Evolutionary conservation across 192 early-diverging fungal genomes (phyloP), one percentile per base, ranked within the genome.

Genomic region (Martensiomyces pterosporus): DNA sequence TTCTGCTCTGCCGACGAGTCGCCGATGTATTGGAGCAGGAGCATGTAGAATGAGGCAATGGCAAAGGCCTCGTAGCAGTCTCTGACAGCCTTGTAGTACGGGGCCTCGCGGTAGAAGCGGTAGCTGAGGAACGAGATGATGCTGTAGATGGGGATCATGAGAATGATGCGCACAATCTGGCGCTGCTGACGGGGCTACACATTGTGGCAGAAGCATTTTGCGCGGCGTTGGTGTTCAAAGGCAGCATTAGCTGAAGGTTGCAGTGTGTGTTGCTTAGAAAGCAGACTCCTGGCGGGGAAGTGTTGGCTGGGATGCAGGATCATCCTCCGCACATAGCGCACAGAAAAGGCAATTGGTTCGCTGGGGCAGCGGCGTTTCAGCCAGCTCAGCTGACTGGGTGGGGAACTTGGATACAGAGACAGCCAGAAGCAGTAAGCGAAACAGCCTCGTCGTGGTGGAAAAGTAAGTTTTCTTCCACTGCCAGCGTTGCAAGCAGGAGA

Each of bases 41-140:
- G 72, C 41, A 82, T 67, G 62, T 84, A 86, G 77, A 90, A 90
- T 8, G 79, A 78, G 29, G 79, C 70, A 57, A 90, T 84, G 16
- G 77, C 81, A 72, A 86, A 81, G 9, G 83, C 79, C 60, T 90
- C 85, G 56, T 90, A 90, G 49, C 75, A 84, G 57, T 86, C 82
- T 32, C 88, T 82, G 25, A 86, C 56, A 0, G 80, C 81, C 47
- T 75, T 76, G 46, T 79, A 82, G 75, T 86, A 90, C 23, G 80
- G 80, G 13, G 81, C 69, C 46, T 81, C 65, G 42, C 76, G 67
- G 48, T 85, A 85, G 57, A 78, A 90, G 24, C 83, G 76, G 67
- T 86, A 90, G 47, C 77, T 74, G 45, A 84, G 66, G 39, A 70
- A 84, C 9, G 81, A 81, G 27, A 88, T 78, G 25, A 85, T 61